phyloP scores from a whole-genome alignment of 1,284 basidiomycete species.

The Rhodotorula sp. region DNA sequence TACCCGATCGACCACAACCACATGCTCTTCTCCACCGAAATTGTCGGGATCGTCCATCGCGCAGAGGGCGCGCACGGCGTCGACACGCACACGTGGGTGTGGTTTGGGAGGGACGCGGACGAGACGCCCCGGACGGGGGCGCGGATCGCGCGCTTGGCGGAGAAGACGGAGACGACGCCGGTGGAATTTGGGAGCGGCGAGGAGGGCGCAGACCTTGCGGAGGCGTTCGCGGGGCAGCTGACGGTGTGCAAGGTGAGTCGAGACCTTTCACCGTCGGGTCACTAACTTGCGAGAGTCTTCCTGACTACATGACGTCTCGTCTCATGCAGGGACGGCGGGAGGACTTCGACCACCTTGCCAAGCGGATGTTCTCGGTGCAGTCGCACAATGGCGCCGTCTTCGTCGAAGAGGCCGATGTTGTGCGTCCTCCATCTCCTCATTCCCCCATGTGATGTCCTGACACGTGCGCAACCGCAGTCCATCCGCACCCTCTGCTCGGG shows the following conservation, averaged over 20 bases:
- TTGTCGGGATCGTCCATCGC: conserved; percentile 36
- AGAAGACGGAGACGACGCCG: conserved; percentile 6
- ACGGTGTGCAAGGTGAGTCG: conserved; percentile 25
- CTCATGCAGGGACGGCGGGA: conserved; percentile 20
- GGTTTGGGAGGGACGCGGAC: conserved; percentile 25
- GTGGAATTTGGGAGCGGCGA: conserved; percentile 9
- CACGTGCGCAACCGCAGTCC: not conserved
- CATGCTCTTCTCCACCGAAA: conserved; percentile 21
- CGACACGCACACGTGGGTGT: conserved; percentile 29
- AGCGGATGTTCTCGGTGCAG: conserved; percentile 19
- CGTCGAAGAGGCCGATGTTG: conserved; percentile 30
- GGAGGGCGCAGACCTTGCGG: conserved; percentile 21
- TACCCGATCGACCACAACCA: conserved; percentile 40
- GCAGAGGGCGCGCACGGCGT: not conserved
- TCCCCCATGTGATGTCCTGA: not conserved
- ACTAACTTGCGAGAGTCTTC: not conserved
- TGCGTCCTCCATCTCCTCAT: not conserved
- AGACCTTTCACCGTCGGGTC: too few species aligned
- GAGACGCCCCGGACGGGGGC: conserved; percentile 14
- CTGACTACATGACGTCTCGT: not conserved
- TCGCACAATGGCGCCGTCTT: conserved; percentile 15
- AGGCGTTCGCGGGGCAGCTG: conserved; percentile 34
- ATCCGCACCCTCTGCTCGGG: conserved; percentile 30
- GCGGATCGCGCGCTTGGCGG: conserved; percentile 10
- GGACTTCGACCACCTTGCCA: conserved; percentile 34